These are phyloP conservation scores for Diaporthe destruens DNA, from an alignment of 2,329 filamentous ascomycete species.

Conservation along the genomic window DNA sequence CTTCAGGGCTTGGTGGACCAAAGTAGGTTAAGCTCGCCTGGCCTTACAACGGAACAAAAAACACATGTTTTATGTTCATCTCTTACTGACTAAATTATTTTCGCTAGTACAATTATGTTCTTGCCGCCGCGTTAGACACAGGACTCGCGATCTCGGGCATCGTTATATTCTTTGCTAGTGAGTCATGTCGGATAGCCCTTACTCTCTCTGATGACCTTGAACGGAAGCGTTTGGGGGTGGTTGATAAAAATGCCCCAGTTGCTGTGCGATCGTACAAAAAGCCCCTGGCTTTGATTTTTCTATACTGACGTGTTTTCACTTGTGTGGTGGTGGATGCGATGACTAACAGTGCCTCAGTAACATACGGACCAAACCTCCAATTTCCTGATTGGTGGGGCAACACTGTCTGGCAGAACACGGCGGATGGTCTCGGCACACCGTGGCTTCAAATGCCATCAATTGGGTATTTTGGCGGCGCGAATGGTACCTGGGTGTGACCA, in stretches of 20 bases:
- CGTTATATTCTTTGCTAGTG: conserved; percentile 51
- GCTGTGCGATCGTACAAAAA: background rate
- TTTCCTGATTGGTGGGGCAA: conserved; percentile 54
- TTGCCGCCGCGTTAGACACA: conserved; percentile 51
- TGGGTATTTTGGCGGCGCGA: conserved; percentile 51
- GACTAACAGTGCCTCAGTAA: conserved; percentile 42
- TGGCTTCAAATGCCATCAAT: conserved; percentile 50
- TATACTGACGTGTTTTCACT: too few species aligned
- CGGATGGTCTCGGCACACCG: conserved; percentile 49
- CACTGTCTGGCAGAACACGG: conserved; percentile 52
- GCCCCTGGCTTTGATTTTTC: background rate
- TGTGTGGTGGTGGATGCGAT: too few species aligned
- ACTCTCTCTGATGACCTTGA: background rate
- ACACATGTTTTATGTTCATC: background rate
- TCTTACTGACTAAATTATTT: background rate
- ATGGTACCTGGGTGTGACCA: conserved; percentile 50
- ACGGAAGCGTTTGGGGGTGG: background rate
- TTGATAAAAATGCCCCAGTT: too few species aligned
- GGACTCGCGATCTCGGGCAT: conserved; percentile 51
- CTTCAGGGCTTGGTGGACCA: conserved; percentile 60
- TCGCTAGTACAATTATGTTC: conserved; percentile 55
- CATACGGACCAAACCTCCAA: conserved; percentile 49
- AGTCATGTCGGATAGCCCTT: background rate
- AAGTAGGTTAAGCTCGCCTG: conserved; percentile 7
- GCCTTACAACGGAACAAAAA: background rate